A percentile compares a stretch with the other conserved stretches of the same genome.
Conservation (phyloP, 208 protist genomes). For the Novymonas esmeraldas region DNA sequence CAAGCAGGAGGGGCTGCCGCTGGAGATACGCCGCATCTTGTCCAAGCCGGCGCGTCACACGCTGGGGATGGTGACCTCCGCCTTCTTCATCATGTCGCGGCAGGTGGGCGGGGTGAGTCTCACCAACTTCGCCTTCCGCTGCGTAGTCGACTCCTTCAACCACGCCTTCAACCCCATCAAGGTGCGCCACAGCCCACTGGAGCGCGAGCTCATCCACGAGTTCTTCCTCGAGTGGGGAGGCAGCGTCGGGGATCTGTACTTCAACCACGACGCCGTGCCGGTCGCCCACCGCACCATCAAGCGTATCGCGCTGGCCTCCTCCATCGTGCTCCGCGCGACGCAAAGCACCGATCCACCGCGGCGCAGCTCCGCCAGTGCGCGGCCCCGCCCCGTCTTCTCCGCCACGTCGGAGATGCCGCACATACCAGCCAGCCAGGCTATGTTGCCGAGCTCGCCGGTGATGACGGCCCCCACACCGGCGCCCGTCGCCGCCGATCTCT, state of each 20-base stretch:
- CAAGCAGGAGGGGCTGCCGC: constrained; percentile 38
- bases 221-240: constrained; percentile 76
- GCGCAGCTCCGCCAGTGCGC: background rate
- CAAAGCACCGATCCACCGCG: constrained; percentile 7
- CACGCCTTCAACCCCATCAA: constrained; percentile 81
- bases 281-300: constrained; percentile 56
- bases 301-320: constrained; percentile 68
- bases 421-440: constrained; percentile 1
- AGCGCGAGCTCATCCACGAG: constrained; percentile 69
- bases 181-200: constrained; percentile 64
- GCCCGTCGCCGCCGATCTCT: background rate
- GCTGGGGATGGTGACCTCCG: constrained; percentile 75
- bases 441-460: background rate
- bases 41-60: constrained; percentile 76
- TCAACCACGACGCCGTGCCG: constrained; percentile 59
- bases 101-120: constrained; percentile 38
- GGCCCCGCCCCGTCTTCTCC: constrained; percentile 15
- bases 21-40: constrained; percentile 54
- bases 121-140: constrained; percentile 60
- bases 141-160: constrained; percentile 70
- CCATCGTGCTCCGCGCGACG: constrained; percentile 46
- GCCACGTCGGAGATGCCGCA: constrained; percentile 22
- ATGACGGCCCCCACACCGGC: background rate
- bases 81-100: constrained; percentile 63
- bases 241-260: constrained; percentile 75